A percentile compares a stretch with the other conserved stretches of the same genome.
These are phyloP conservation scores for Marvania coccoides DNA, from an alignment of 139 green algal genomes.

Conservation along the genomic window DNA sequence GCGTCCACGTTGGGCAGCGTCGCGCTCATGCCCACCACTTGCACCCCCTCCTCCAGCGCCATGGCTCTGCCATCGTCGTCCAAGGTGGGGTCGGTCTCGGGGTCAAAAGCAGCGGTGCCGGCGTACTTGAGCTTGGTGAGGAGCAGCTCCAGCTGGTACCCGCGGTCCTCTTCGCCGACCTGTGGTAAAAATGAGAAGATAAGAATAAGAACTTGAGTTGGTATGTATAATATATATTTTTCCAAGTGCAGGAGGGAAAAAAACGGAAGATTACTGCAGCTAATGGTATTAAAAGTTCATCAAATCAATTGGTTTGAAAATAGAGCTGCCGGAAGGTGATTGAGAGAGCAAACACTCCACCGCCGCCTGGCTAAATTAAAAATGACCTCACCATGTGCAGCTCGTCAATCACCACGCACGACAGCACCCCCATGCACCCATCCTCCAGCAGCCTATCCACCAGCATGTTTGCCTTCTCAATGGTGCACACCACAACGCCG, in stretches of 20 bases:
- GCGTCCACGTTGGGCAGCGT: conserved; percentile 83
- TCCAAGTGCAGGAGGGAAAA: too few relatives aligned
- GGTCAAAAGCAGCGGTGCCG: background rate
- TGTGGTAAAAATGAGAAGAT: too few relatives aligned
- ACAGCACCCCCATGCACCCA: conserved; percentile 30
- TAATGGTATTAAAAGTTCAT: too few relatives aligned
- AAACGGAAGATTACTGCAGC: too few relatives aligned
- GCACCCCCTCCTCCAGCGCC: conserved; percentile 31
- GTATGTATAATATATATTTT: too few relatives aligned
- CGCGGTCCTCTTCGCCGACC: conserved; percentile 69
- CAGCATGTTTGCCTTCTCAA: conserved; percentile 76
- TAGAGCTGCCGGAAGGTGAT: too few relatives aligned
- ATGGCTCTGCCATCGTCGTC: background rate
- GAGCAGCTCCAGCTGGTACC: conserved; percentile 93
- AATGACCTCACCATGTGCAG: conserved; percentile 64
- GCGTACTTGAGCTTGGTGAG: conserved; percentile 90
- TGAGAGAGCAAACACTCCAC: too few relatives aligned
- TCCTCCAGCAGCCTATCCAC: conserved; percentile 47
- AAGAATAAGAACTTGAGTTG: too few relatives aligned
- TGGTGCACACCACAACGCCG: conserved; percentile 72
- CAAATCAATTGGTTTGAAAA: too few relatives aligned
- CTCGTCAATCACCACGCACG: conserved; percentile 65
- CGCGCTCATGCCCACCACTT: conserved; percentile 95
- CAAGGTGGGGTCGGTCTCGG: background rate
- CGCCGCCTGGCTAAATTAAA: too few relatives aligned